Base-by-base conservation (phyloP, 805 yeast genomes). In the Candida methanosorbosa region DNA sequence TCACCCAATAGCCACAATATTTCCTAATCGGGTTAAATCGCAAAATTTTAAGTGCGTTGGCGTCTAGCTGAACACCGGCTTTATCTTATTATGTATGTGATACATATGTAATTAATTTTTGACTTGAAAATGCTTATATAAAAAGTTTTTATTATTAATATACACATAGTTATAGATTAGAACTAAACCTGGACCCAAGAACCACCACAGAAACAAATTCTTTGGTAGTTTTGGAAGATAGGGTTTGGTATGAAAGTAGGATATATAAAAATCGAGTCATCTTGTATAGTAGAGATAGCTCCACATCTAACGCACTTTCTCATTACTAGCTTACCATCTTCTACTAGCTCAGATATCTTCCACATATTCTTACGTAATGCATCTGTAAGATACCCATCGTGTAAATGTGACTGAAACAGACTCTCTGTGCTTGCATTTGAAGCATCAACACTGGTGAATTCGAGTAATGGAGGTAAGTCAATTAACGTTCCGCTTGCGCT, bases 131-230 rank as follows among this genome's bases (percentile, higher is more conserved):
- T n/a, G n/a, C n/a, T n/a, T n/a, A n/a, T n/a, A n/a, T n/a, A n/a
- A n/a, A n/a, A n/a, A n/a, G n/a, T n/a, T n/a, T n/a, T n/a, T n/a
- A n/a, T n/a, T n/a, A n/a, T n/a, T n/a, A n/a, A n/a, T n/a, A n/a
- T n/a, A n/a, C n/a, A n/a, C n/a, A n/a, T n/a, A n/a, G n/a, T 21
- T 21, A 8, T 24, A 24, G 6, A 24, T 24, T 8, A 8, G 12
- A 8, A 17, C 17, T 39, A 52, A 22, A 64, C 29, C 40, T 68
- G 69, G 2, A 75, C 75, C 90, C 90, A 81, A 4, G 77, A 68
- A 26, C 84, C 81, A 0, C 92, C 92, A 54, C 94, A 83, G 24
- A 82, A 60, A 56, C 94, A 83, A 18, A 74, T 74, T 40, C 87
- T 63, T 44, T 80, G 87, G 51, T 66, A 45, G 47, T 57, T 48